phyloP scores from a whole-genome alignment of 257 asterid species.

The Paraleonurus japonicus region DNA sequence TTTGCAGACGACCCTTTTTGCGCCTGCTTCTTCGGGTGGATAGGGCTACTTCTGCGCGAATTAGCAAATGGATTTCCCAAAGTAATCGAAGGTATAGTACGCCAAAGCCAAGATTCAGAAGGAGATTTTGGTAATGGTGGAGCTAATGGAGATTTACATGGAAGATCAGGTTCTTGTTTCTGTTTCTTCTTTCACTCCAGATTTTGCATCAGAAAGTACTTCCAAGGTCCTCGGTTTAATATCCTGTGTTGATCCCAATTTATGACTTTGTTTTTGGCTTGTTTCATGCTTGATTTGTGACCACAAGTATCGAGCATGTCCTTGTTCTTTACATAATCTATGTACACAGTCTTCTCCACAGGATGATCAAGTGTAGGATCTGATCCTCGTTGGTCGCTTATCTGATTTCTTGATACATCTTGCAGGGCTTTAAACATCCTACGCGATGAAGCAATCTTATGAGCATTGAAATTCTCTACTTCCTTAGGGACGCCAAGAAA shows the following conservation, averaged over 20 bases:
- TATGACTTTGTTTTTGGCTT: constrained; percentile 25
- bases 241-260: neutral
- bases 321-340: constrained; percentile 43
- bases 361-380: constrained; percentile 26
- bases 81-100: constrained; percentile 60
- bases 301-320: too few relatives aligned
- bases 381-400: constrained; percentile 34
- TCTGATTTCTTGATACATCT: constrained; percentile 52
- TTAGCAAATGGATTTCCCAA: constrained; percentile 59
- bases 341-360: constrained; percentile 43
- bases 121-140: constrained; percentile 99
- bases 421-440: constrained; percentile 52
- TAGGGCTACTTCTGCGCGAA: constrained; percentile 38
- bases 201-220: constrained; percentile 23
- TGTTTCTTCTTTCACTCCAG: constrained; percentile 19
- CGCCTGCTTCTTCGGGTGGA: constrained; percentile 43
- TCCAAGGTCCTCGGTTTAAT: constrained; percentile 18
- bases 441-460: constrained; percentile 52
- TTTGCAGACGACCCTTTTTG: constrained; percentile 40
- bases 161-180: constrained; percentile 25
- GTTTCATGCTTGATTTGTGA: constrained; percentile 16
- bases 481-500: constrained; percentile 78
- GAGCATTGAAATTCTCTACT: constrained; percentile 41
- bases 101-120: constrained; percentile 97
- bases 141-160: constrained; percentile 52